Evolutionary conservation across 306 rosid genomes (phyloP), one percentile per base, ranked within the genome.

Genomic region (Echinosophora koreensis): DNA sequence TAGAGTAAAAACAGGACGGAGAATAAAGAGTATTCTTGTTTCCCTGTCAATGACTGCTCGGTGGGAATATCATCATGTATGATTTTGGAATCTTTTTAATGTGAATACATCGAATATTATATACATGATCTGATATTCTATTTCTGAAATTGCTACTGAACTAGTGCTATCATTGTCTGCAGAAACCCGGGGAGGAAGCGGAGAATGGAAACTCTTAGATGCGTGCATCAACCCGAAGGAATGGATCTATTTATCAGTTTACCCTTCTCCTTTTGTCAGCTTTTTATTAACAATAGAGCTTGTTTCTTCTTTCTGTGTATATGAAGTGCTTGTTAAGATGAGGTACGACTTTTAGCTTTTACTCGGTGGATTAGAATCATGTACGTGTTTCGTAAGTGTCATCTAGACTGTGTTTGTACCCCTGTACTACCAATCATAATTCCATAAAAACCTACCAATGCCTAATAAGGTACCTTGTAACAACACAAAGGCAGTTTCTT

Each of bases 171-270:
- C 47, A 35, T 80, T 41, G 65, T 50, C 6, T 72, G 86, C 95
- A 94, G 98, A 89, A 92, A 90, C 98, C 97, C 2, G 95, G 86
- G 84, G 97, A 89, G 78, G 98, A 97, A 92, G 91, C 12, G 98
- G 92, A 82, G 98, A 95, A 81, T 92, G 98, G 97, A 90, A 92
- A 74, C 89, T 92, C 16, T 80, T 94, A 41, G 97, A 94, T 78
- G 98, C 98, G 38, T 95, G 98, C 90, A 95, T 92, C 73, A 92
- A 95, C 86, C 98, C 98, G 0, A 95, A 84, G 84, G 97, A 95
- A 70, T 95, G 97, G 97, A 72, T 95, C 77, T 92, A 82, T 68
- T 69, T 54, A 68, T 64, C 58, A 56, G 81, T 51, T 51, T 49
- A 28, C 52, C 56, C 32, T 3, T 41, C 65, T 73, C 27, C 50